Conservation (phyloP, 169 alveolate genomes). For the Plasmodium relictum region DNA sequence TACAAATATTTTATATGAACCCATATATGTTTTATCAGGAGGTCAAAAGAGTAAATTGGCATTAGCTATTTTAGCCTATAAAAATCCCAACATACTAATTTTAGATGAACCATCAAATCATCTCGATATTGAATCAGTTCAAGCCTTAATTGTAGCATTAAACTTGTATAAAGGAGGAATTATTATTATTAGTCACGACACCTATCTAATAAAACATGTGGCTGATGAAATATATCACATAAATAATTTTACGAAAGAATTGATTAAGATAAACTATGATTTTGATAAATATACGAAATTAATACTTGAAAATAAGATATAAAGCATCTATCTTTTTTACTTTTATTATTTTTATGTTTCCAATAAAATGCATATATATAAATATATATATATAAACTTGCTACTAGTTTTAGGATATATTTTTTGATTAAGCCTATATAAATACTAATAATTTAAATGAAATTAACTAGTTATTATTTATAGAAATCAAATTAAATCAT, state of each 20-base stretch:
- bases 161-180: slow-evolving; percentile 96
- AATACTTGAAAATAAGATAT: slow-evolving; percentile 77
- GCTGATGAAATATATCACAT: slow-evolving; percentile 95
- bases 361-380: too few species aligned
- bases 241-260: slow-evolving; percentile 87
- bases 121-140: slow-evolving; percentile 97
- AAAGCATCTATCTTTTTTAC: not conserved
- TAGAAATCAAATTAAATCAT: too few species aligned
- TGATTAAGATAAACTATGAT: slow-evolving; percentile 92
- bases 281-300: slow-evolving; percentile 93
- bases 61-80: slow-evolving; percentile 96
- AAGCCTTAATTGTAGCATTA: slow-evolving; percentile 96
- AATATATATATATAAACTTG: too few species aligned
- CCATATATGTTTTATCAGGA: slow-evolving; percentile 97
- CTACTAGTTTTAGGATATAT: too few species aligned
- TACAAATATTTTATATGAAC: slow-evolving; percentile 96
- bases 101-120: slow-evolving; percentile 99
- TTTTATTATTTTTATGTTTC: too few species aligned
- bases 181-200: slow-evolving; percentile 96
- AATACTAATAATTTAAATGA: too few species aligned
- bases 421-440: too few species aligned
- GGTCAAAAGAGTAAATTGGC: slow-evolving; percentile 98
- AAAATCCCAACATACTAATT: slow-evolving; percentile 95
- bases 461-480: too few species aligned
- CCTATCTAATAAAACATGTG: slow-evolving; percentile 94